Percentiles rank a stretch among this genome's conserved stretches.
These are phyloP conservation scores for Sarocladiaceae sp. DNA, from an alignment of 2,329 filamentous ascomycete species.

Conservation along the genomic window DNA sequence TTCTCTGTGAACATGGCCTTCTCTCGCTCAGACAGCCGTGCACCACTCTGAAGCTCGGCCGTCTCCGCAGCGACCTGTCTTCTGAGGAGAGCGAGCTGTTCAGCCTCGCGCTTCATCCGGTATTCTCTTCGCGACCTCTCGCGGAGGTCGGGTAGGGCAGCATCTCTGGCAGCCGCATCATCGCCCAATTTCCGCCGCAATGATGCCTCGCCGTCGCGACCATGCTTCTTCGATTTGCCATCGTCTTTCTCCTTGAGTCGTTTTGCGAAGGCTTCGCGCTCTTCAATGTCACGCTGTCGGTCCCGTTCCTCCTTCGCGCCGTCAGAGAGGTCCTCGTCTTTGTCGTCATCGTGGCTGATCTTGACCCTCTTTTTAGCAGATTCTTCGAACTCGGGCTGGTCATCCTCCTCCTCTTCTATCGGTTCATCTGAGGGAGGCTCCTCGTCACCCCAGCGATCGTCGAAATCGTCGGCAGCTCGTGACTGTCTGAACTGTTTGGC, in stretches of 20 bases:
- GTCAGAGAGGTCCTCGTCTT: conserved; percentile 50
- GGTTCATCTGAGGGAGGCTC: conserved; percentile 43
- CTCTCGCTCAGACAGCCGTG: conserved; percentile 68
- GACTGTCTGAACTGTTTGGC: conserved; percentile 34
- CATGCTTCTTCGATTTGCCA: conserved; percentile 61
- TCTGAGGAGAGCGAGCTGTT: conserved; percentile 77
- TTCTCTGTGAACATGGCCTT: conserved; percentile 87
- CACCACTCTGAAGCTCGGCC: conserved; percentile 70
- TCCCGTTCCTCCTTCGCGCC: conserved; percentile 51
- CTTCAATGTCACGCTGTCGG: conserved; percentile 60
- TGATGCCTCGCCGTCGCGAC: conserved; percentile 50
- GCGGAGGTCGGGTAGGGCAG: conserved; percentile 73
- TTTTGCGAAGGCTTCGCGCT: conserved; percentile 75
- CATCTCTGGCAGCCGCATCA: conserved; percentile 59
- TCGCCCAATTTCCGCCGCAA: conserved; percentile 43
- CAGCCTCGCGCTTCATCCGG: conserved; percentile 82
- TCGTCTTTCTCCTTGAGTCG: conserved; percentile 67
- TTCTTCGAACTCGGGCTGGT: conserved; percentile 58
- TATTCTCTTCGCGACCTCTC: conserved; percentile 87
- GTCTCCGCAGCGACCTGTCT: conserved; percentile 88
- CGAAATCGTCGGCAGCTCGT: conserved; percentile 48
- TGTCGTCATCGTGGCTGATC: conserved; percentile 45
- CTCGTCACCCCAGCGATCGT: conserved; percentile 79
- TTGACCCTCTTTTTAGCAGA: conserved; percentile 67
- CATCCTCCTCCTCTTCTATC: conserved; percentile 39